A percentile compares a stretch with the other conserved stretches of the same genome.
These are phyloP conservation scores for Yueomyces sinensis DNA, from an alignment of 805 yeast species.

Conservation along the genomic window DNA sequence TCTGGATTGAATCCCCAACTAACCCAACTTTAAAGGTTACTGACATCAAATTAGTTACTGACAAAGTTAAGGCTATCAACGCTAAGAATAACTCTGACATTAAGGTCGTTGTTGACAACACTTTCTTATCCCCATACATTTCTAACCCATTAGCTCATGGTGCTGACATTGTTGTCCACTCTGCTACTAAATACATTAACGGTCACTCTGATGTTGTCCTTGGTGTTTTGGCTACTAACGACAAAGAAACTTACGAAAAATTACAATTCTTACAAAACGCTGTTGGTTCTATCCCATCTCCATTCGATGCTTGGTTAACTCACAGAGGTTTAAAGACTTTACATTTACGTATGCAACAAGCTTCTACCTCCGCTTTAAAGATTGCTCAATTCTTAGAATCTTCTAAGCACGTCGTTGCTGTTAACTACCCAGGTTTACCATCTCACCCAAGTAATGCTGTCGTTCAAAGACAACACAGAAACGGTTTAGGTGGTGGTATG, in stretches of 20 bases:
- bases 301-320: conserved; percentile 86
- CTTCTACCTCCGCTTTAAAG: conserved; percentile 49
- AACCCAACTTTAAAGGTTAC: conserved; percentile 78
- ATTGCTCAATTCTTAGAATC: conserved; percentile 50
- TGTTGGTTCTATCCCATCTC: conserved; percentile 78
- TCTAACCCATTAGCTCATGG: conserved; percentile 75
- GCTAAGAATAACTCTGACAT: conserved; percentile 39
- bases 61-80: conserved; percentile 40
- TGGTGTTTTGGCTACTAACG: conserved; percentile 69
- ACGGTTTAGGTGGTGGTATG: conserved; percentile 86
- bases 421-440: conserved; percentile 75
- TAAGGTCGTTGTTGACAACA: conserved; percentile 70
- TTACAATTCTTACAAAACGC: conserved; percentile 77
- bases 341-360: conserved; percentile 65
- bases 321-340: conserved; percentile 85
- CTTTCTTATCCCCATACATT: conserved; percentile 76
- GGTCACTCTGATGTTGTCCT: conserved; percentile 89
- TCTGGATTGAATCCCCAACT: conserved; percentile 84
- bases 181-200: conserved; percentile 81
- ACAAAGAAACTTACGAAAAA: conserved; percentile 43
- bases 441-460: conserved; percentile 49
- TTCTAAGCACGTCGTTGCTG: conserved; percentile 43
- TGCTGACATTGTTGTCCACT: conserved; percentile 79
- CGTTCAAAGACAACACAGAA: conserved; percentile 65
- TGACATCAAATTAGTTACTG: conserved; percentile 52